phyloP scores from a whole-genome alignment of 805 yeast genomes.

The Ogataea minuta region DNA sequence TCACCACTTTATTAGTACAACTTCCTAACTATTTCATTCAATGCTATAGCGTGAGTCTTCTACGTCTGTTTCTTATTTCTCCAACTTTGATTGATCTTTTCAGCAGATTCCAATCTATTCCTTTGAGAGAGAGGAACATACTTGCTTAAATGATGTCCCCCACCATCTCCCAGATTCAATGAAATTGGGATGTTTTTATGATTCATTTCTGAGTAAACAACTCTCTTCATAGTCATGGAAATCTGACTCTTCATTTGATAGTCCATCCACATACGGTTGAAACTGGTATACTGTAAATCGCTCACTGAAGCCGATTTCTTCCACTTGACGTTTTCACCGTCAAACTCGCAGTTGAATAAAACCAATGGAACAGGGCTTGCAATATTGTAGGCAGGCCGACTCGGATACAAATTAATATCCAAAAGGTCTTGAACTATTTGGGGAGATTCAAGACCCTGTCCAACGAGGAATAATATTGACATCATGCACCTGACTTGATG shows the following conservation, averaged over 20 bases:
- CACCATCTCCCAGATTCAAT: slow-evolving; percentile 72
- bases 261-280: slow-evolving; percentile 54
- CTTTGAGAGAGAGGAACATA: slow-evolving; percentile 62
- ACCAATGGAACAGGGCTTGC: slow-evolving; percentile 88
- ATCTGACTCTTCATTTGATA: slow-evolving; percentile 56
- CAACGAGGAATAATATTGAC: slow-evolving; percentile 76
- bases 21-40: too few species aligned
- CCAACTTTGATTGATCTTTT: slow-evolving; percentile 65
- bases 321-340: slow-evolving; percentile 63
- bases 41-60: neutral
- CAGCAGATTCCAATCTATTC: slow-evolving; percentile 60
- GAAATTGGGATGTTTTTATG: neutral
- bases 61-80: slow-evolving; percentile 35
- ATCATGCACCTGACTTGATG: slow-evolving; percentile 97
- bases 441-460: slow-evolving; percentile 70
- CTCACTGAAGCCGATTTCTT: slow-evolving; percentile 33
- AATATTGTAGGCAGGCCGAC: slow-evolving; percentile 80
- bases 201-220: slow-evolving; percentile 14
- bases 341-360: slow-evolving; percentile 78
- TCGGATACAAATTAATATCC: slow-evolving; percentile 52
- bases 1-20: too few species aligned
- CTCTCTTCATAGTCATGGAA: slow-evolving; percentile 45
- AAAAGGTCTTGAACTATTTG: slow-evolving; percentile 55
- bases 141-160: slow-evolving; percentile 53
- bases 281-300: slow-evolving; percentile 40